Evolutionary conservation across 140 eudicot species (phyloP).

Genomic region (Bidens hawaiensis): DNA sequence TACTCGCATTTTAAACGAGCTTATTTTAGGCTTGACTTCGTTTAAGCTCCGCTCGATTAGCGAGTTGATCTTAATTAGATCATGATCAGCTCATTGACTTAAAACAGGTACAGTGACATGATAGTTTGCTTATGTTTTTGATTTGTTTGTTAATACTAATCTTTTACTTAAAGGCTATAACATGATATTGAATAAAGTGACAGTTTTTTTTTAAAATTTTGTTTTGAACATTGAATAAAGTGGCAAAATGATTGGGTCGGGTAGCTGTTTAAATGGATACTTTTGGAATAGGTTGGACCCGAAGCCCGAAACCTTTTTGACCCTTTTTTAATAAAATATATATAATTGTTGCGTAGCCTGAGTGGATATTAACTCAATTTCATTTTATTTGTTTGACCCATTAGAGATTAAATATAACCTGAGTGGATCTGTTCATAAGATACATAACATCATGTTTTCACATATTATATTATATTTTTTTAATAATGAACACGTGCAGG

Average conservation of each 20-base stretch:
- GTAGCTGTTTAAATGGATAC: background rate
- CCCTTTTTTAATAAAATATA: no score
- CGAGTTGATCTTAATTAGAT: no score
- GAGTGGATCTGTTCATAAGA: background rate
- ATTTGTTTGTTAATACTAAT: no score
- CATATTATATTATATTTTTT: background rate
- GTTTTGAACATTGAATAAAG: background rate
- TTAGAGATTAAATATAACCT: background rate
- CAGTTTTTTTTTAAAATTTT: no score
- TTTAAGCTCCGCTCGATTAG: no score
- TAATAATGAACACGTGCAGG: conserved; percentile 38
- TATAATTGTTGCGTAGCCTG: background rate
- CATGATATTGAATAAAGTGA: no score
- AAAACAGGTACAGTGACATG: background rate
- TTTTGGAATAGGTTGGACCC: background rate
- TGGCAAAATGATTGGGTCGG: background rate
- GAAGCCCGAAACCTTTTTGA: background rate
- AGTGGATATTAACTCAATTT: background rate
- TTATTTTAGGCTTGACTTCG: no score
- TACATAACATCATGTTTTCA: no score
- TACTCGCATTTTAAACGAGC: no score
- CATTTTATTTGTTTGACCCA: background rate
- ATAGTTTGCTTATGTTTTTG: background rate
- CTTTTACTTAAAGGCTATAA: no score
- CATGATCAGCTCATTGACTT: no score